Conservation (phyloP, 768 basidiomycete genomes). For the Leucogyrophana mollusca region DNA sequence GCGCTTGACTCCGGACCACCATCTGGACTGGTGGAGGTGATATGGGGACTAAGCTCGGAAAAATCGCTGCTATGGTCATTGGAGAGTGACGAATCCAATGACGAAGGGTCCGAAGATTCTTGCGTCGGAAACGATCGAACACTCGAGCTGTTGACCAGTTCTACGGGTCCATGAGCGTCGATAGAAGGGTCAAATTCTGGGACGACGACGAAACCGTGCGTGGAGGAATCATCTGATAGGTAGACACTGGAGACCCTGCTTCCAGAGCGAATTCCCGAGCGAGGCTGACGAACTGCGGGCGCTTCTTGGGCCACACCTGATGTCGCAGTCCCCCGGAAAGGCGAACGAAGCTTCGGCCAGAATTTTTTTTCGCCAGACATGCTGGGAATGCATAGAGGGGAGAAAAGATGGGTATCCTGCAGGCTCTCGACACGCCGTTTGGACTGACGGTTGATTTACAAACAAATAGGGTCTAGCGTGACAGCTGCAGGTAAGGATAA, state of each 20-base stretch:
- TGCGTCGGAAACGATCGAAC: not conserved
- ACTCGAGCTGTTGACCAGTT: not conserved
- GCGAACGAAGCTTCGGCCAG: conserved; percentile 18
- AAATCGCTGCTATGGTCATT: not conserved
- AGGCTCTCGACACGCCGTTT: not conserved
- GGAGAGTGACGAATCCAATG: not conserved
- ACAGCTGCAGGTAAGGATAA: not conserved
- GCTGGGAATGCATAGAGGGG: conserved; percentile 9
- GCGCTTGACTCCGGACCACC: not conserved
- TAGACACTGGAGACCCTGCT: conserved; percentile 19
- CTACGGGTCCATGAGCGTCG: not conserved
- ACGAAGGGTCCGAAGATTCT: not conserved
- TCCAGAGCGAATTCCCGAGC: conserved; percentile 6
- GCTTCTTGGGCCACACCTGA: not conserved
- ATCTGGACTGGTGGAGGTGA: not conserved
- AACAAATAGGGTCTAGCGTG: not conserved
- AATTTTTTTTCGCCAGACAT: conserved; percentile 27
- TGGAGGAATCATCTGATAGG: conserved; percentile 12
- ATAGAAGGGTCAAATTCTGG: conserved; percentile 23
- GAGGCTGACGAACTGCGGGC: not conserved
- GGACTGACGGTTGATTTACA: not conserved
- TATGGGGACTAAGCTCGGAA: not conserved
- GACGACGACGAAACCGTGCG: conserved; percentile 15
- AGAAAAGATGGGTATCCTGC: not conserved
- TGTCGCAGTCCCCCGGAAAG: conserved; percentile 18